Evolutionary conservation across 1,284 basidiomycete genomes (phyloP).

Genomic region (Macrocystidia cucumis): DNA sequence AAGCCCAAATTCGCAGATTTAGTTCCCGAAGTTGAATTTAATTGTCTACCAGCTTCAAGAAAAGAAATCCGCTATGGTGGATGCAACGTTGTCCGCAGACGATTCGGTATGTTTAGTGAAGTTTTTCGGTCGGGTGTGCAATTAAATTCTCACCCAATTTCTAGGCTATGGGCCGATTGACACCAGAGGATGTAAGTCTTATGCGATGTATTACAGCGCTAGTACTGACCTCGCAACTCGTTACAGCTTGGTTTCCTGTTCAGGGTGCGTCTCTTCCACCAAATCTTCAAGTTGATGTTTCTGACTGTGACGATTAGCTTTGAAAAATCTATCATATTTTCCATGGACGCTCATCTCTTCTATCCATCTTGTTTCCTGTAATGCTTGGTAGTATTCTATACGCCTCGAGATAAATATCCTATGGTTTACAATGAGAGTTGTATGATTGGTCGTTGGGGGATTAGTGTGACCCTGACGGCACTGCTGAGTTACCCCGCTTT

Average conservation of each 20-base stretch:
- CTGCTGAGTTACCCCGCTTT: too few species aligned
- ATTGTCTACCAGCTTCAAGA: conserved; percentile 68
- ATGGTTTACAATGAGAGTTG: too few species aligned
- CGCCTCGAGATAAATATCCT: too few species aligned
- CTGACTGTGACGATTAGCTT: not conserved
- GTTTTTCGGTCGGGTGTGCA: not conserved
- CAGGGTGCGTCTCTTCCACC: conserved; percentile 37
- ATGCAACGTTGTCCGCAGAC: conserved; percentile 72
- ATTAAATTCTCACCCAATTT: conserved; percentile 3
- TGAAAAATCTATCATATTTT: too few species aligned
- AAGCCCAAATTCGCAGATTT: conserved; percentile 7
- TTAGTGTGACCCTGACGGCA: too few species aligned
- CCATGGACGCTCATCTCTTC: too few species aligned
- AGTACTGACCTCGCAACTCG: conserved; percentile 5
- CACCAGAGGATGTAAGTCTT: conserved; percentile 76
- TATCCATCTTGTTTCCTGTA: too few species aligned
- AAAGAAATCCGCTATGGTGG: conserved; percentile 85
- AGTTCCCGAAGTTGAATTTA: not conserved
- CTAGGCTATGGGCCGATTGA: conserved; percentile 84
- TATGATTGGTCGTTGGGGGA: too few species aligned
- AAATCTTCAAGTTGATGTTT: not conserved
- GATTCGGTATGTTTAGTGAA: conserved; percentile 51
- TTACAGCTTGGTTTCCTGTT: conserved; percentile 70
- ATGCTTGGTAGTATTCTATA: too few species aligned
- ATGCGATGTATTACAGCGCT: conserved; percentile 6